These are phyloP conservation scores for Clarireedia hainanense DNA, from an alignment of 2,329 filamentous ascomycete species.

Conservation along the genomic window DNA sequence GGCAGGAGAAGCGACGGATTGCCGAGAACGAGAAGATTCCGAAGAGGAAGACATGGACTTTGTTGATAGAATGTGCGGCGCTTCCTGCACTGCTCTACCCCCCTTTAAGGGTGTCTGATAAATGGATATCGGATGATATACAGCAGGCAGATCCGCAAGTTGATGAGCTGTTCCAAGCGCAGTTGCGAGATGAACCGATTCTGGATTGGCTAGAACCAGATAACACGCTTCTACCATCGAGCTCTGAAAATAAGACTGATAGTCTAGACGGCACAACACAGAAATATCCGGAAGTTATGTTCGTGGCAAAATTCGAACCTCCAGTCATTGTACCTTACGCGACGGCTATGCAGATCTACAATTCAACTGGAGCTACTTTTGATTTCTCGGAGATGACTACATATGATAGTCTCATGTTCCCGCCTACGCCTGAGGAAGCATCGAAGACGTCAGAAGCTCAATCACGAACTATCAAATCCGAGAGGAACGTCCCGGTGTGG, in stretches of 20 bases:
- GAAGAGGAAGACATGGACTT: constrained; percentile 48
- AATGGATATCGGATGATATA: constrained; percentile 65
- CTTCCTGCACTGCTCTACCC: constrained; percentile 39
- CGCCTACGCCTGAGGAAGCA: constrained; percentile 37
- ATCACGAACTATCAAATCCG: constrained; percentile 45
- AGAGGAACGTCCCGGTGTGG: constrained; percentile 39
- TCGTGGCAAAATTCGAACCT: constrained; percentile 67
- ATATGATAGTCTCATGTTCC: constrained; percentile 45
- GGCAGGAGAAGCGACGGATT: constrained; percentile 55
- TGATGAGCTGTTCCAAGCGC: constrained; percentile 33
- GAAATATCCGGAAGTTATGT: constrained; percentile 63
- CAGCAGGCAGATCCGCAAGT: constrained; percentile 46
- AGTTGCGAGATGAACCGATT: constrained; percentile 31
- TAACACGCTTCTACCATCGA: constrained; percentile 47
- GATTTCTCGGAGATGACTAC: constrained; percentile 43
- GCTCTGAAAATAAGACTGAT: constrained; percentile 37
- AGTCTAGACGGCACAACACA: constrained; percentile 48
- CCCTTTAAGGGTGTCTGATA: constrained; percentile 61
- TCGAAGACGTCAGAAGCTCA: constrained; percentile 43
- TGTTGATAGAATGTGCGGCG: constrained; percentile 58
- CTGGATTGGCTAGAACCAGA: constrained; percentile 69
- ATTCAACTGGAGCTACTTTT: constrained; percentile 49
- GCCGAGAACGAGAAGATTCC: constrained; percentile 27
- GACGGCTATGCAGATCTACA: constrained; percentile 55
- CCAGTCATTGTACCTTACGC: constrained; percentile 61